These are phyloP conservation scores for Colletotrichum sp. DNA, from an alignment of 2,329 filamentous ascomycete genomes.

Conservation along the genomic window DNA sequence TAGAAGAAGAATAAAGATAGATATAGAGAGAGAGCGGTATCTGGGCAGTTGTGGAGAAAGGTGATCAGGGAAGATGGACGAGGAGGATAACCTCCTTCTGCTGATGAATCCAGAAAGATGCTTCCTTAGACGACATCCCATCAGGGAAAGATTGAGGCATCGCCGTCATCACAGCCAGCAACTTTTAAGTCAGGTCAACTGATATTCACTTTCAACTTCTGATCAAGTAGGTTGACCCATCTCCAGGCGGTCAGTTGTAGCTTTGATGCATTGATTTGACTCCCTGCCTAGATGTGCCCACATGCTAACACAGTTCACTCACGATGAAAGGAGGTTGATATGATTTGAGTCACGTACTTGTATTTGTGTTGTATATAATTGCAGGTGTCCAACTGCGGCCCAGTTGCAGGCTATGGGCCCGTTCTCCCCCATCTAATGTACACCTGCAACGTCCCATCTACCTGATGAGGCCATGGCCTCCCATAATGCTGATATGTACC, in stretches of 20 bases:
- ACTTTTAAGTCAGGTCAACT: not conserved
- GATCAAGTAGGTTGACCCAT: not conserved
- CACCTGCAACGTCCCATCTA: not conserved
- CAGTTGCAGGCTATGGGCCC: not conserved
- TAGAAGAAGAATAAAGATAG: fast-evolving
- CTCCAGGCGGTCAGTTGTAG: fast-evolving
- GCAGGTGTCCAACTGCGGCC: not conserved
- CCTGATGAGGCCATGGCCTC: not conserved
- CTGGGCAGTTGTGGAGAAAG: not conserved
- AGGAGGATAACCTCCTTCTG: not conserved
- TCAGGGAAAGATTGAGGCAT: not conserved
- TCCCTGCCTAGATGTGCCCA: fast-evolving
- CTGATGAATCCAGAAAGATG: not conserved
- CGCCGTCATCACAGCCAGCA: not conserved
- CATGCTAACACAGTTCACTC: fast-evolving
- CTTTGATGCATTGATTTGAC: not conserved
- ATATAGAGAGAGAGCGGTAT: not conserved
- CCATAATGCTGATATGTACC: not conserved
- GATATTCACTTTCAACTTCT: not conserved
- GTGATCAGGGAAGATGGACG: not conserved
- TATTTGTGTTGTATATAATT: slow-evolving; percentile 10
- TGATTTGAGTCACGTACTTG: not conserved
- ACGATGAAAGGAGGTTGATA: not conserved
- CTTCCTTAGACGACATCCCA: fast-evolving
- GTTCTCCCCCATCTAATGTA: slow-evolving; percentile 1